Evolutionary conservation across 805 yeast species (phyloP), one percentile per base, ranked within the genome.

Genomic region (Suhomyces sp.): DNA sequence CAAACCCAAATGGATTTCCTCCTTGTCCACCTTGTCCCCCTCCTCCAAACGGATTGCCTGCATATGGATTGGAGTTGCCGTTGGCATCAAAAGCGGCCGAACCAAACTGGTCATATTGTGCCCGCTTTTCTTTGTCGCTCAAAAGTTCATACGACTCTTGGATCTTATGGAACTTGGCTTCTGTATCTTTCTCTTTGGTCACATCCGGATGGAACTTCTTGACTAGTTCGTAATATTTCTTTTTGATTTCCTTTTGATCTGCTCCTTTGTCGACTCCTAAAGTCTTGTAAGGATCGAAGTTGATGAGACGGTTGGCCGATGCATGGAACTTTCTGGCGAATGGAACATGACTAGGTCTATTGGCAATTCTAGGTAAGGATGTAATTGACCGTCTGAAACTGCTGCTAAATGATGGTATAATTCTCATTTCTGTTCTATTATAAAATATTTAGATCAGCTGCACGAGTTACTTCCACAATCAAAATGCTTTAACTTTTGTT

Each of bases 141-240:
- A 94, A 77, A 36, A 94, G 83, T 70, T 94, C 99, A 66, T 96
- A 94, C 1, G 97, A 96, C 58, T 88, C 94, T 66, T 93, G 98
- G 58, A 94, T 82, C 63, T 88, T 90, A 65, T 94, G 98, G 74
- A 94, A 94, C 69, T 85, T 85, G 65, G 84, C 83, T 62, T 93
- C 96, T 0, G 98, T 94, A 17, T 82, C 93, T 24, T 83, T 81
- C 57, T 89, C 97, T 70, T 93, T 94, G 70, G 93, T 94, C 45
- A 94, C 89, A 74, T 94, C 99, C 0, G 99, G 99, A 70, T 94
- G 99, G 70, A 77, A 91, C 68, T 93, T 82, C 70, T 94, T 94
- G 13, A 97, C 99, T 57, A 94, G 76, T 64, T 90, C 87, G 68
- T 91, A 91, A 73, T 94, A 94, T 2, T 97, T 93, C 70, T 92